Base-by-base conservation (phyloP, 495 filamentous ascomycete species). In the Penicillium simplicissimum region DNA sequence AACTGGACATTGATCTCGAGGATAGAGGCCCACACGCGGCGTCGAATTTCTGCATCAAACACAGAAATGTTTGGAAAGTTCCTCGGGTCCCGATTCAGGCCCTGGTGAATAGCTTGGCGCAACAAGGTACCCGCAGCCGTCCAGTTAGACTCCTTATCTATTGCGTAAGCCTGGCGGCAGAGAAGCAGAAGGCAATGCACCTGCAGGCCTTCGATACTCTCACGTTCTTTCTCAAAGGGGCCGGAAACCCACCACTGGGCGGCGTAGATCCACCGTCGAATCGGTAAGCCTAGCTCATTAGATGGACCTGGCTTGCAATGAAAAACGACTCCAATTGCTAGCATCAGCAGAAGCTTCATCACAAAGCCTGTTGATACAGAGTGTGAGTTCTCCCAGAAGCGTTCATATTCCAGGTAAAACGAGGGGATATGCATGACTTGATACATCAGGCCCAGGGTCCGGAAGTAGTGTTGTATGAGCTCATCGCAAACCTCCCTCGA, bases 11-110 rank as follows among this genome's bases (percentile, higher is more conserved):
- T 67, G 37, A 88, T 63, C 55, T 88, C 85, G 2, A 86, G 58
- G 7, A 88, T 75, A 8, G 83, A 84, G 1, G 77, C 78, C 86
- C 86, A 88, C 13, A 88, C 63, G 8, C 85, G 74, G 35, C 80
- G 72, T 8, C 84, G 77, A 40, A 85, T 59, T 60, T 88, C 85
- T 8, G 73, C 72, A 49, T 82, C 73, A 17, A 84, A 70, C 0
- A 73, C 14, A 0, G 82, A 71, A 58, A 85, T 74, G 4, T 56
- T 54, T 0, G 80, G 77, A 36, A 85, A 79, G 55, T 79, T 63
- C 21, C 68, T 71, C 0, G 85, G 81, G 59, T 87, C 84, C 8
- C 78, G 78, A 67, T 88, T 81, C 2, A 87, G 61, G 0, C 83
- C 82, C 61, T 85, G 79, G 21, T 74, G 65, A 67, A 84, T 81